Evolutionary conservation across 371 early-diverging fungal species (phyloP), one percentile per base, ranked within the genome.

Genomic region (Capniomyces stellatus): DNA sequence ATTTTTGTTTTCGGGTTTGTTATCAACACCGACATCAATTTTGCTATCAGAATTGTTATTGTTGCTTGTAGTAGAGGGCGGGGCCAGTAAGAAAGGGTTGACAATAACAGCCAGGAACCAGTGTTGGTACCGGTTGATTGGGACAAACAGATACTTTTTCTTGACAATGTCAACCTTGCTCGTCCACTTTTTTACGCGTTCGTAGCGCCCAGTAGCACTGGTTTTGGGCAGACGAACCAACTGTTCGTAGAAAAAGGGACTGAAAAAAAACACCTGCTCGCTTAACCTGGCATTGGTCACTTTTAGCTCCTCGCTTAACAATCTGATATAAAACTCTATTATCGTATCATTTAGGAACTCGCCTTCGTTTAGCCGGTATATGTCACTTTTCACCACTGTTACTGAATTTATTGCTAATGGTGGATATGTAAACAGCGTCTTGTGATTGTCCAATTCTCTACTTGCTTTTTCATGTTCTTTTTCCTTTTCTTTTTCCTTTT

Each of bases 301-400:
- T 31, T 54, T 54, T 52, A 64, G 50, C 47, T 53, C 52, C 49
- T 69, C 69, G 41, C 52, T 46, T 35, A 70, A 55, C 47, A 56
- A 77, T 59, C 66, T 69, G 46, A 80, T 52, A 49, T 71, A 78
- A 49, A 80, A 78, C 58, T 83, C 79, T 31, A 82, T 74, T 29
- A 81, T 58, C n/a, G 72, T 70, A 64, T 82, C 83, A 63, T 81
- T 81, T 31, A 82, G 63, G 54, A 75, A 83, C 61, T 77, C 76
- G 30, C 71, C 75, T 13, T 58, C 61, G 19, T 70, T 51, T 53
- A 83, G 61, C 4, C 80, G 66, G 28, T 51, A 52, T 15, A 67
- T 49, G 50, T 82, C 83, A 1, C 67, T 53, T 1, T 54, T 58
- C 0, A 58, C 61, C 0, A 81, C 61, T 0, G 71, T 63, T 6